Base-by-base conservation (phyloP, 345 rosid genomes). In the Camelina hispida region DNA sequence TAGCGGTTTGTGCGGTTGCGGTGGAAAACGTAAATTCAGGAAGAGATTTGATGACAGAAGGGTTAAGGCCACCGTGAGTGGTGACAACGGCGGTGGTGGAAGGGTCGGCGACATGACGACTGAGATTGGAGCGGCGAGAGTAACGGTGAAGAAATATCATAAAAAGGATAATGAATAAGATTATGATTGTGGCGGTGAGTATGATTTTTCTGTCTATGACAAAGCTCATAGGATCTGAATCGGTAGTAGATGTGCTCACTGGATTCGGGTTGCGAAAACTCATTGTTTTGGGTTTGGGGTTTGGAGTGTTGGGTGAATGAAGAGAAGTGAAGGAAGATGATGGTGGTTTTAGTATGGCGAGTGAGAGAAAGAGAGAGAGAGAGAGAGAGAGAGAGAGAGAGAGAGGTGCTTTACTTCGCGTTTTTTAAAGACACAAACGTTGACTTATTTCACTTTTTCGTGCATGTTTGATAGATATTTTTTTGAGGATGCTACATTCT, bases 1-100 rank as follows among this genome's bases (percentile, higher is more conserved):
- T 75, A 12, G 79, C 44, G 25, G 75, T 43, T 43, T 43, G 16
- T 4, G 16, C 47, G 7, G 47, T 43, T 43, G 7, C 47, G 16
- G 47, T 23, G 16, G 93, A 81, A 77, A 79, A 86, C 14, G 61
- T 68, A 77, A 91, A 94, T 4, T 86, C 78, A 1, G 96, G 98
- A 22, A 95, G 85, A 15, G 90, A 83, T 7, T 81, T 86, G 7
- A 92, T 28, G 16, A 95, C 89, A 4, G 12, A 90, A 87, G 14
- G 47, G 47, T 43, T 43, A 43, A 43, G 47, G 7, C 47, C 47
- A 5, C 99, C 88, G 6, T 84, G 83, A 2, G 83, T 40, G 3
- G 75, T 7, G 25, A 61, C 23, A 10, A 57, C 53, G 25, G 73
- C 28, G 0, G 76, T 25, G 22, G 80, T 15, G 62, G 79, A 56